A percentile compares a stretch with the other conserved stretches of the same genome.
Conservation (phyloP, 805 yeast genomes). For the Saccharomycodes ludwigii region DNA sequence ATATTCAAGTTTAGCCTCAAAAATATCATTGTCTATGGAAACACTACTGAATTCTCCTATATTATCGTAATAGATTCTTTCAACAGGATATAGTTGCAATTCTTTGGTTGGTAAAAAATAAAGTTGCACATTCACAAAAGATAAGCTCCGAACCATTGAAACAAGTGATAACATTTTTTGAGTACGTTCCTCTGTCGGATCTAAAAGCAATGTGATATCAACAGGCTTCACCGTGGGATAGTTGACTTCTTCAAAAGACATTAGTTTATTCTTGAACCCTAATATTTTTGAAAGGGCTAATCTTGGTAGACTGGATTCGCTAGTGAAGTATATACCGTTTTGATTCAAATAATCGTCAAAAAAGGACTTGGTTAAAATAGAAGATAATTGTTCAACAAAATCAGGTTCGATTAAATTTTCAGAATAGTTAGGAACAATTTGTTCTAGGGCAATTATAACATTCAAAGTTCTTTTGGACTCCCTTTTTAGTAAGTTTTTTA, state of each 20-base stretch:
- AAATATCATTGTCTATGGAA: conserved; percentile 36
- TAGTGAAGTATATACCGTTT: conserved; percentile 29
- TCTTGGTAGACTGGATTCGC: conserved; percentile 32
- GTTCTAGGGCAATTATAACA: conserved; percentile 16
- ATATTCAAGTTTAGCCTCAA: conserved; percentile 13
- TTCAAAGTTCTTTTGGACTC: conserved; percentile 37
- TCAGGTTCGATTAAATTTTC: conserved; percentile 21
- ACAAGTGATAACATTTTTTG: conserved; percentile 47
- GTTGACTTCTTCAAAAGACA: conserved; percentile 12
- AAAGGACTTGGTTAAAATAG: conserved; percentile 32
- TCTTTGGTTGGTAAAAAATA: conserved; percentile 44
- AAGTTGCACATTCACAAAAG: conserved; percentile 41
- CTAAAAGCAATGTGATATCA: conserved; percentile 48
- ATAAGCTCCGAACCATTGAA: conserved; percentile 29
- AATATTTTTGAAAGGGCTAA: conserved; percentile 11
- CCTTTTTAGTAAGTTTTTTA: conserved; percentile 30
- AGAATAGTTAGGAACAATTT: conserved; percentile 10
- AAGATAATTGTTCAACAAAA: conserved; percentile 35
- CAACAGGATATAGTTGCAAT: conserved; percentile 32
- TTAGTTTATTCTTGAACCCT: conserved; percentile 23
- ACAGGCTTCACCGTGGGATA: conserved; percentile 26
- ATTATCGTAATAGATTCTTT: conserved; percentile 44
- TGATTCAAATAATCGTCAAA: conserved; percentile 16
- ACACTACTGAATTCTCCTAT: conserved; percentile 17
- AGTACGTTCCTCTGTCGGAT: conserved; percentile 61